Evolutionary conservation across 257 asterid genomes (phyloP).

Genomic region (Solanum clarkiae): DNA sequence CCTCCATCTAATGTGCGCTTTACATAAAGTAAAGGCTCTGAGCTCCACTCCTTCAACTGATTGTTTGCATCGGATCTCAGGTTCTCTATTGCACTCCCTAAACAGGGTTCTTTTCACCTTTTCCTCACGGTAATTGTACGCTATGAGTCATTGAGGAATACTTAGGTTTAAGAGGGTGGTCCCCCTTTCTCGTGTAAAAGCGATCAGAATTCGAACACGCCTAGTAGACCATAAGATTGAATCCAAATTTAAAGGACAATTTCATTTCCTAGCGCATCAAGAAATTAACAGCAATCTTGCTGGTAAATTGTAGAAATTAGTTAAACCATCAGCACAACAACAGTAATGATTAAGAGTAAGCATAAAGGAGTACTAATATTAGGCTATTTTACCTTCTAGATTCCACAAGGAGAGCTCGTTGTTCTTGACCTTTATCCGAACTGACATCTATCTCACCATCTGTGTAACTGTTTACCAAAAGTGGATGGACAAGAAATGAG

Average conservation of each 20-base stretch:
- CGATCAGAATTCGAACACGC: no score
- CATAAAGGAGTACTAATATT: neutral
- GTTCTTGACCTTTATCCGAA: constrained; percentile 43
- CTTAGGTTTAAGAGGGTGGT: no score
- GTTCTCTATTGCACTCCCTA: no score
- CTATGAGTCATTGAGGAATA: no score
- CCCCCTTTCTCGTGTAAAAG: no score
- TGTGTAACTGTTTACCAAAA: constrained; percentile 40
- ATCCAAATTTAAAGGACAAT: neutral
- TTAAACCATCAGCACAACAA: neutral
- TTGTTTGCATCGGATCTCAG: no score
- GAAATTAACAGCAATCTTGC: neutral
- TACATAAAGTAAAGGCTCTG: no score
- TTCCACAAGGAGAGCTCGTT: constrained; percentile 53
- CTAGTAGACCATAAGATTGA: neutral
- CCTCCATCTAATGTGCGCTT: neutral
- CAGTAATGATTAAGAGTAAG: neutral
- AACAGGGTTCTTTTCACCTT: no score
- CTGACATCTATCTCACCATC: constrained; percentile 34
- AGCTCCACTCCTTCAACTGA: no score
- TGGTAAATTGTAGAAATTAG: neutral
- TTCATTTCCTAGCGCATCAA: neutral
- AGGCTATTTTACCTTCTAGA: constrained; percentile 53
- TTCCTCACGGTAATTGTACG: no score
- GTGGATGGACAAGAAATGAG: neutral